A percentile compares a stretch with the other conserved stretches of the same genome.
Conservation (phyloP, 495 filamentous ascomycete species). For the Penicilliopsis zonata region DNA sequence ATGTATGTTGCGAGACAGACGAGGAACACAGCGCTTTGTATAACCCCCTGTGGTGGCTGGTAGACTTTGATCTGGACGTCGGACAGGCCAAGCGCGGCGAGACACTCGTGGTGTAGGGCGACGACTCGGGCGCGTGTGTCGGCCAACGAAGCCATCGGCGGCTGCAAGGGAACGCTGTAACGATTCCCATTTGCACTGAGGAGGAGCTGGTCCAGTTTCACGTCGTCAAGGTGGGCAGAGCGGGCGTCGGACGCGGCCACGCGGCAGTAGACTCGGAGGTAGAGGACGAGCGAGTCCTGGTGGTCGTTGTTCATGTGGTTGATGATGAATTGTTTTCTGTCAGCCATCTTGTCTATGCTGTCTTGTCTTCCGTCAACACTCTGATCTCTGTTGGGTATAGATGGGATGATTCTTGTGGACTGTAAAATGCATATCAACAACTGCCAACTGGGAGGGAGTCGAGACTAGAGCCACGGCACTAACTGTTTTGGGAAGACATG, state of each 20-base stretch:
- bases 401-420: too few relatives aligned
- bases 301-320: conserved; percentile 77
- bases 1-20: conserved; percentile 32
- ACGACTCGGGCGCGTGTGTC: conserved; percentile 55
- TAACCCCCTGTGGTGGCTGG: conserved; percentile 25
- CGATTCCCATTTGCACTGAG: conserved; percentile 34
- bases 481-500: too few relatives aligned
- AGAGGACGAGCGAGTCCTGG: conserved; percentile 49
- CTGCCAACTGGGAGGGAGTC: too few relatives aligned
- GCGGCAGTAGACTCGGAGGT: conserved; percentile 47
- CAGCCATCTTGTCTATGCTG: neutral
- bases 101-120: conserved; percentile 52
- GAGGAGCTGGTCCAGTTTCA: conserved; percentile 44
- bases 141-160: conserved; percentile 44
- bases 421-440: too few relatives aligned
- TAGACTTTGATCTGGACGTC: conserved; percentile 46
- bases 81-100: conserved; percentile 39
- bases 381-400: too few relatives aligned
- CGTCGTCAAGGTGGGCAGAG: conserved; percentile 44
- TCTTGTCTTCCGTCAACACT: neutral
- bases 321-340: conserved; percentile 48
- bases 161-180: conserved; percentile 46
- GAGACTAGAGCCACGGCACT: too few relatives aligned
- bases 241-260: conserved; percentile 34
- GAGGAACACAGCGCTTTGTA: conserved; percentile 29